Percentiles rank a stretch among this genome's conserved stretches.
Evolutionary conservation across 1,284 basidiomycete genomes (phyloP).

Genomic region (Lentinula novae-zelandiae): DNA sequence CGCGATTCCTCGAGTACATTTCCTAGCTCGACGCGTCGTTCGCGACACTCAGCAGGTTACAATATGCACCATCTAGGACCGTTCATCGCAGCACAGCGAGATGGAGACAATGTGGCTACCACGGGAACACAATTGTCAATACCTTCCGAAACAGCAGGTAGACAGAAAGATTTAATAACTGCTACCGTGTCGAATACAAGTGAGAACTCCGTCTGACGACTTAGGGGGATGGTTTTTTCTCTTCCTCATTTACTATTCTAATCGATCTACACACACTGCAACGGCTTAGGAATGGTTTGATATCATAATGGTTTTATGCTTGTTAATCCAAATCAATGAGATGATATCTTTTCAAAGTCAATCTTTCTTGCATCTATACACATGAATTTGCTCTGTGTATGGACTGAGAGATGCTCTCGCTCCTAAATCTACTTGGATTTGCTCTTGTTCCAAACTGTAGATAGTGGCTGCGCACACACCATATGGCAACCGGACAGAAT

Average conservation of each 20-base stretch:
- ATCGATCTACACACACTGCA: not conserved
- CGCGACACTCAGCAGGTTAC: not conserved
- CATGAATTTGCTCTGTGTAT: too few relatives aligned
- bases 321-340: too few relatives aligned
- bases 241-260: not conserved
- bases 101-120: not conserved
- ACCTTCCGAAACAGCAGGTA: not conserved
- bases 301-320: too few relatives aligned
- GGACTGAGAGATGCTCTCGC: too few relatives aligned
- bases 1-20: not conserved
- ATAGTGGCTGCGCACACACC: too few relatives aligned
- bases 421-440: too few relatives aligned
- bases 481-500: too few relatives aligned
- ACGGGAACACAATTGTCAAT: not conserved
- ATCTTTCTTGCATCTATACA: too few relatives aligned
- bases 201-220: not conserved
- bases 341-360: too few relatives aligned
- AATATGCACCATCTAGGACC: not conserved
- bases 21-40: not conserved
- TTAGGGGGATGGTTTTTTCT: not conserved
- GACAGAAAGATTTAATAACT: not conserved
- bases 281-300: too few relatives aligned
- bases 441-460: too few relatives aligned
- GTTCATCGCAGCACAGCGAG: not conserved
- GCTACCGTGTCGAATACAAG: not conserved